Base-by-base conservation (phyloP, 2,329 filamentous ascomycete genomes). In the Xylariaceae sp. region DNA sequence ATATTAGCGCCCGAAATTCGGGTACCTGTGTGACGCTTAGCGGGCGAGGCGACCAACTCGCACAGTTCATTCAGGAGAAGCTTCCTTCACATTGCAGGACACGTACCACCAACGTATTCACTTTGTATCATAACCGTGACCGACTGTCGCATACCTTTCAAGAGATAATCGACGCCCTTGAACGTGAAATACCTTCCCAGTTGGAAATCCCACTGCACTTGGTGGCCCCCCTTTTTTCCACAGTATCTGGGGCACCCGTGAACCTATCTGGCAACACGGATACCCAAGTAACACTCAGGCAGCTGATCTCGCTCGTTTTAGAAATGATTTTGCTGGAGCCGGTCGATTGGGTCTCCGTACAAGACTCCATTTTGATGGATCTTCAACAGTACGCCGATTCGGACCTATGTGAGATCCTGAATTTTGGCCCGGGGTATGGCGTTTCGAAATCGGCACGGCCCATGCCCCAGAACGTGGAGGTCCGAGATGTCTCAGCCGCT, bases 311-410 rank as follows among this genome's bases (percentile, higher is more conserved):
- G 6, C 12, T 46, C 12, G 10, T 60, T 1, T 20, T 60, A 21
- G 53, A 60, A 21, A 57, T 60, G 57, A 54, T 60, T 9, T 44
- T 57, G 7, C 41, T 57, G 3, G 57, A 60, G 18, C 53, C 57
- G 3, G 50, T 60, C 6, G 47, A 60, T 40, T 60, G 57, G 57
- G 48, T 57, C 7, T 47, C 48, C 14, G 54, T 60, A 9, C 54
- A 60, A 41, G 32, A 54, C 23, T 41, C 54, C 10, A 20, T 60
- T 19, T 16, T 57, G n/a, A 44, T 46, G 18, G 52, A 48, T n/a
- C 16, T 51, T 21, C 32, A 42, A 40, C 20, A 47, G 16, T 23
- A 41, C 12, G 40, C 9, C 3, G 45, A 47, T 2, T 40, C 44
- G 10, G 54, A 44, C 12, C 20, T 40, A 1, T 56, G 50, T 20